Conservation (phyloP, 2,329 filamentous ascomycete species). For the Teratosphaeriaceae sp. region DNA sequence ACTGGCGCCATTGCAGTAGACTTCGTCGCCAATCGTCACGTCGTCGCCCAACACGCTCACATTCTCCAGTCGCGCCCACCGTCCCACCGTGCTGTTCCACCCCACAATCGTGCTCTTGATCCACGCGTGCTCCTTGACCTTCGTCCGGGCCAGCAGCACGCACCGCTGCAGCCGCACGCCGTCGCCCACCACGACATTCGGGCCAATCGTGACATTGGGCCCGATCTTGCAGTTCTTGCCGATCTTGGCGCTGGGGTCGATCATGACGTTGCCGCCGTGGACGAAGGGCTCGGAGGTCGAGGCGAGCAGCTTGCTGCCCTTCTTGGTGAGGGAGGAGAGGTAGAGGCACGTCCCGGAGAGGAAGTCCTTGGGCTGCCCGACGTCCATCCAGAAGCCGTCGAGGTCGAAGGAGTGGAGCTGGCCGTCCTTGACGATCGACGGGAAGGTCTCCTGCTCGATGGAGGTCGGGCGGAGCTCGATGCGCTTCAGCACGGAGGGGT, state of each 20-base stretch:
- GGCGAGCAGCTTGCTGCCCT: slow-evolving; percentile 75
- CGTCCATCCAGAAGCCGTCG: slow-evolving; percentile 99
- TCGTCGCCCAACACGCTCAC: slow-evolving; percentile 97
- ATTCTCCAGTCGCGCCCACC: slow-evolving; percentile 95
- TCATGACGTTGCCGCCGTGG: slow-evolving; percentile 89
- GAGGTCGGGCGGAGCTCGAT: slow-evolving; percentile 96
- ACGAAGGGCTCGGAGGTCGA: slow-evolving; percentile 67
- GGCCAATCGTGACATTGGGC: slow-evolving; percentile 93
- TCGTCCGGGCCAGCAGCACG: slow-evolving; percentile 80
- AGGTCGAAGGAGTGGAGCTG: slow-evolving; percentile 93
- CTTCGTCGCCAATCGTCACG: slow-evolving; percentile 94
- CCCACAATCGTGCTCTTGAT: slow-evolving; percentile 98
- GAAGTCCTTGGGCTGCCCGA: slow-evolving; percentile 98
- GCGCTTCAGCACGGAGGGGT: slow-evolving; percentile 80
- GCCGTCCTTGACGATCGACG: slow-evolving; percentile 81
- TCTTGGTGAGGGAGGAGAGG: slow-evolving; percentile 86
- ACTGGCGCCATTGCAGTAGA: slow-evolving; percentile 89
- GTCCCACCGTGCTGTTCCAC: slow-evolving; percentile 94
- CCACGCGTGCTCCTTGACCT: slow-evolving; percentile 98
- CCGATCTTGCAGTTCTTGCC: slow-evolving; percentile 98
- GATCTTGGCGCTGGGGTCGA: slow-evolving; percentile 90
- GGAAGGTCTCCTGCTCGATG: slow-evolving; percentile 99
- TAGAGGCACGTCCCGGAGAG: slow-evolving; percentile 93
- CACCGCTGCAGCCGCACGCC: slow-evolving; percentile 91
- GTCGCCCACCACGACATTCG: slow-evolving; percentile 85